phyloP scores from a whole-genome alignment of 768 basidiomycete genomes.

The Agaricus blazei region DNA sequence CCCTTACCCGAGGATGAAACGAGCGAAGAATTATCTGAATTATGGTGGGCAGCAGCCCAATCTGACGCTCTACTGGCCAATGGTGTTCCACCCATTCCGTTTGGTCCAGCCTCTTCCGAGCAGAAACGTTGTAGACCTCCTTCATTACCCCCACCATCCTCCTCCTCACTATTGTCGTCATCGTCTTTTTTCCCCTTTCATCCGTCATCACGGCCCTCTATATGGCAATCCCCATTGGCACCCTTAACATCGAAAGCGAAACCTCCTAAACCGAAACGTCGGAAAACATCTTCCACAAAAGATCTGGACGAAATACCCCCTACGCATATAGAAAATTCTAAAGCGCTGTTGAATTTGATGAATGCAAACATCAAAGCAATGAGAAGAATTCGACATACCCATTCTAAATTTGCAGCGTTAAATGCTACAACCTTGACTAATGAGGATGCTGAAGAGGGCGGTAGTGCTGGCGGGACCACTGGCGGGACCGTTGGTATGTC shows the following conservation, averaged over 20 bases:
- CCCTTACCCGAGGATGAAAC: constrained; percentile 25
- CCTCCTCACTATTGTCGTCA: background rate
- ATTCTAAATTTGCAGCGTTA: constrained; percentile 64
- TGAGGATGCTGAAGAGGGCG: constrained; percentile 33
- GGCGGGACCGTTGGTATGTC: constrained; percentile 11
- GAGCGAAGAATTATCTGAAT: constrained; percentile 41
- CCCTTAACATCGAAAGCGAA: constrained; percentile 6
- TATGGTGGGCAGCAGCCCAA: constrained; percentile 76
- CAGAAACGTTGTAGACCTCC: background rate
- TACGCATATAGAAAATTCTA: constrained; percentile 23
- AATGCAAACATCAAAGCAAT: constrained; percentile 74
- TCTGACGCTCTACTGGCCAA: constrained; percentile 57
- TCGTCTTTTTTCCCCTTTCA: background rate
- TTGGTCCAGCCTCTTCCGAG: constrained; percentile 29
- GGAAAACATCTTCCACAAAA: constrained; percentile 6
- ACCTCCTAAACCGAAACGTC: constrained; percentile 9
- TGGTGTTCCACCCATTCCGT: constrained; percentile 54
- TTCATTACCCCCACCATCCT: background rate
- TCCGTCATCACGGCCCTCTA: background rate
- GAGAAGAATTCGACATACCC: constrained; percentile 66
- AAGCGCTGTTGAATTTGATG: constrained; percentile 63
- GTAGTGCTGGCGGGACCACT: constrained; percentile 22
- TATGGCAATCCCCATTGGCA: background rate
- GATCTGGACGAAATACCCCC: constrained; percentile 3
- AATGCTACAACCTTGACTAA: constrained; percentile 26